Evolutionary conservation across 116 monocot genomes (phyloP).

Genomic region (Posidonia oceanica): DNA sequence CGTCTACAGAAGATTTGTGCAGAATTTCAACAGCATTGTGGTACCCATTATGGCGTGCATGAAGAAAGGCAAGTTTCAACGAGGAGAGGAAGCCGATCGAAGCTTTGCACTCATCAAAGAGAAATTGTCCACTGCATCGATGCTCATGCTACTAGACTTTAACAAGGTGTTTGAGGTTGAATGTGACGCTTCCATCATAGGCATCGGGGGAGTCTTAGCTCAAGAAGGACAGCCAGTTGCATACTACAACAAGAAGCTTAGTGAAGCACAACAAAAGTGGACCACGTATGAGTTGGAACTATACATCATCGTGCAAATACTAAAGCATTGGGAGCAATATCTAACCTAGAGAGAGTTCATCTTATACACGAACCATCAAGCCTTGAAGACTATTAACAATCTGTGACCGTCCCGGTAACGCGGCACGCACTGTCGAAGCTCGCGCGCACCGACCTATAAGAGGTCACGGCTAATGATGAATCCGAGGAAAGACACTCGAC

Average conservation of each 20-base stretch:
- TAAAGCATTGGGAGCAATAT: neutral
- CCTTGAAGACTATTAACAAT: neutral
- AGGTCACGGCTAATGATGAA: too few relatives aligned
- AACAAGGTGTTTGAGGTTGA: constrained; percentile 3
- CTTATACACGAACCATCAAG: neutral
- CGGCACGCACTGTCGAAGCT: too few relatives aligned
- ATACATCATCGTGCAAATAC: neutral
- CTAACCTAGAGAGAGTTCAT: neutral
- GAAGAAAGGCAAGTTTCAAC: neutral
- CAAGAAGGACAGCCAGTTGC: constrained; percentile 4
- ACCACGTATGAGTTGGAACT: constrained; percentile 1
- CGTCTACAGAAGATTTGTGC: constrained; percentile 1
- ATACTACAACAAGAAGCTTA: constrained; percentile 9
- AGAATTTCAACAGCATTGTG: constrained; percentile 3
- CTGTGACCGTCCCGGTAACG: too few relatives aligned
- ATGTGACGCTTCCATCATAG: constrained; percentile 1
- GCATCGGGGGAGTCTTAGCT: neutral
- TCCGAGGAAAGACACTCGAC: too few relatives aligned
- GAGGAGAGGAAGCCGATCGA: too few relatives aligned
- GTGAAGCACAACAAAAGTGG: neutral
- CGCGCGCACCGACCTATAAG: too few relatives aligned
- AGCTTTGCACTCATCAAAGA: too few relatives aligned
- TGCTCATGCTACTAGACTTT: neutral
- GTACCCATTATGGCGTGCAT: neutral
- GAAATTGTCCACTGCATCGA: neutral